These are phyloP conservation scores for Stemphylium lycopersici DNA, from an alignment of 2,329 filamentous ascomycete species.

Conservation along the genomic window DNA sequence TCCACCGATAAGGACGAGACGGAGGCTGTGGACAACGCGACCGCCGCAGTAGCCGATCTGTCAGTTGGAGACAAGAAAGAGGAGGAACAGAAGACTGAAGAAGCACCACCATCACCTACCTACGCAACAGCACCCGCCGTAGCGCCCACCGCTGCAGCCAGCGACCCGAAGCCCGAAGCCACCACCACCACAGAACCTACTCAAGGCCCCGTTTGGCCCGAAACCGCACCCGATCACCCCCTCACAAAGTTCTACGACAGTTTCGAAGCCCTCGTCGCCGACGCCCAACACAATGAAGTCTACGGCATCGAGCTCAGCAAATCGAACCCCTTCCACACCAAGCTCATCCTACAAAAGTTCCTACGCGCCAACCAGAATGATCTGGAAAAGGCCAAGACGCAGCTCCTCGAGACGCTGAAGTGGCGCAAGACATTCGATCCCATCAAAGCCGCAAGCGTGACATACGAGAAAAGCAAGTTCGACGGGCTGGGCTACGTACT, in stretches of 20 bases:
- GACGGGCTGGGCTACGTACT: constrained; percentile 81
- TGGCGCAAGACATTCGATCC: constrained; percentile 84
- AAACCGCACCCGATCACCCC: constrained; percentile 46
- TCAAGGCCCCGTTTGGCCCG: constrained; percentile 42
- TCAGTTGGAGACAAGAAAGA: constrained; percentile 24
- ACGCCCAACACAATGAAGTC: constrained; percentile 74
- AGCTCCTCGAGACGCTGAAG: constrained; percentile 77
- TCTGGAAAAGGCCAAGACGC: constrained; percentile 73
- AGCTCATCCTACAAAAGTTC: constrained; percentile 90
- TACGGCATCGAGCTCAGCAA: constrained; percentile 76
- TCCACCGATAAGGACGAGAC: constrained; percentile 24
- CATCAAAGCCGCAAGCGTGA: constrained; percentile 64
- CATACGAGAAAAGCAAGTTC: constrained; percentile 73
- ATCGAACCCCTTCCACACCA: constrained; percentile 69
- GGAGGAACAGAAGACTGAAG: constrained; percentile 5
- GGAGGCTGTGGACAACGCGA: constrained; percentile 21
- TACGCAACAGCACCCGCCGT: neutral
- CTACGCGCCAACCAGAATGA: constrained; percentile 87
- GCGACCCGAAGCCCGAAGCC: constrained; percentile 3
- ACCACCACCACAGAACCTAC: constrained; percentile 13
- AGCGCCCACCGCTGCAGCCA: constrained; percentile 1
- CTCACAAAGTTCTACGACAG: constrained; percentile 64
- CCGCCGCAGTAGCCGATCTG: constrained; percentile 23
- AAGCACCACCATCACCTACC: neutral
- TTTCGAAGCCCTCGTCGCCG: constrained; percentile 63